Evolutionary conservation across 164 flowering plant genomes (phyloP).

Genomic region (Aristolochia contorta): DNA sequence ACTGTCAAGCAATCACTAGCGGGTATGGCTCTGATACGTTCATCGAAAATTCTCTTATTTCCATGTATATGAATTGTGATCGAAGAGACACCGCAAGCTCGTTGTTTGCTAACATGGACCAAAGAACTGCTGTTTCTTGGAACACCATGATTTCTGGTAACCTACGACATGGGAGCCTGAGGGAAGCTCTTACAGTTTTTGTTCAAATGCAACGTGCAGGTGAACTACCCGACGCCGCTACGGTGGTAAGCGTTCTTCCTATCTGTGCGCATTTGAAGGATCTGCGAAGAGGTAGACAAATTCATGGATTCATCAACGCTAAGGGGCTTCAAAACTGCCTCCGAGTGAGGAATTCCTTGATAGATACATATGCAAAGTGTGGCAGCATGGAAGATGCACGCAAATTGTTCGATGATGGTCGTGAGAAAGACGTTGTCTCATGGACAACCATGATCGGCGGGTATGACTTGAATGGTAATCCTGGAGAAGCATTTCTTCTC

Average conservation of each 20-base stretch:
- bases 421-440: conserved; percentile 56
- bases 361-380: conserved; percentile 72
- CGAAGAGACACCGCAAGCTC: conserved; percentile 22
- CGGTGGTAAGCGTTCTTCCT: conserved; percentile 57
- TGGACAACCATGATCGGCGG: conserved; percentile 75
- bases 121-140: conserved; percentile 49
- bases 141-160: conserved; percentile 63
- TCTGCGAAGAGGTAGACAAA: conserved; percentile 28
- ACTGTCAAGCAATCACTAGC: conserved; percentile 19
- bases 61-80: conserved; percentile 62
- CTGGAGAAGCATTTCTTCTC: conserved; percentile 32
- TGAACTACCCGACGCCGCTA: conserved; percentile 41
- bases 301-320: conserved; percentile 33
- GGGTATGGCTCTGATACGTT: conserved; percentile 32
- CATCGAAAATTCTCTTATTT: conserved; percentile 46
- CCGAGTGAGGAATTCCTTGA: conserved; percentile 45
- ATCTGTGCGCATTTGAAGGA: conserved; percentile 46
- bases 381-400: conserved; percentile 49
- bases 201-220: conserved; percentile 30
- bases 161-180: conserved; percentile 31
- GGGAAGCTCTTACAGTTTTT: conserved; percentile 40
- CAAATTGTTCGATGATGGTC: conserved; percentile 34
- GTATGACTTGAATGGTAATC: conserved; percentile 33
- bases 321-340: conserved; percentile 25
- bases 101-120: conserved; percentile 42